A percentile compares a stretch with the other conserved stretches of the same genome.
phyloP scores from a whole-genome alignment of 768 basidiomycete genomes.

The Pholiota conissans region DNA sequence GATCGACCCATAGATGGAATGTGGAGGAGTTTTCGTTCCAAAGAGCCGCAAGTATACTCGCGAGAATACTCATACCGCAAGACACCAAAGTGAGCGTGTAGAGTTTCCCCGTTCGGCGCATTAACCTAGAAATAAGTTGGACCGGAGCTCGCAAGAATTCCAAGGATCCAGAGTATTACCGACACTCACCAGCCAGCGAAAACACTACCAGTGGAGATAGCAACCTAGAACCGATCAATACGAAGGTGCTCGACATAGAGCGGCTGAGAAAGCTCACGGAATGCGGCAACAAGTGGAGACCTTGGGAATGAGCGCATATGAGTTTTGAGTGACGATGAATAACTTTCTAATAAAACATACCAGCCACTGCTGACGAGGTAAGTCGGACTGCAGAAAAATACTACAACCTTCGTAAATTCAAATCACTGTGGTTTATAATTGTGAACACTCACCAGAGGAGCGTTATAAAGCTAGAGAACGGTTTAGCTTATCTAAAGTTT shows the following conservation, averaged over 20 bases:
- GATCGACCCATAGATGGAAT: constrained; percentile 74
- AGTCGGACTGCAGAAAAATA: constrained; percentile 85
- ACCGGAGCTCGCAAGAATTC: constrained; percentile 7
- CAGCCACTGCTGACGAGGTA: constrained; percentile 66
- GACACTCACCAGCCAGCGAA: constrained; percentile 76
- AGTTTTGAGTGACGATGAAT: constrained; percentile 3
- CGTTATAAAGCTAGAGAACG: constrained; percentile 68
- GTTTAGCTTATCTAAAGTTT: constrained; percentile 20
- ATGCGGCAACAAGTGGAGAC: constrained; percentile 87
- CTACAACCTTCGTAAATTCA: constrained; percentile 27
- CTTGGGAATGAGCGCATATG: constrained; percentile 34
- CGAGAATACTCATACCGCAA: constrained; percentile 57
- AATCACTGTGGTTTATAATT: no score
- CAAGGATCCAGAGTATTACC: constrained; percentile 1
- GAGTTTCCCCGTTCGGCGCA: constrained; percentile 85
- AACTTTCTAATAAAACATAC: constrained; percentile 37
- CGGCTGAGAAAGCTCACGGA: constrained; percentile 53
- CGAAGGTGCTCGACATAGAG: constrained; percentile 10
- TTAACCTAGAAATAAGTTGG: constrained; percentile 53
- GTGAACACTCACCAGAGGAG: constrained; percentile 62
- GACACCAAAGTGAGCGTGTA: constrained; percentile 73
- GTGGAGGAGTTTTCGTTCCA: constrained; percentile 67
- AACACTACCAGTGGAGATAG: constrained; percentile 83
- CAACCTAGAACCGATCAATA: constrained; percentile 46
- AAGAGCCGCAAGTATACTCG: constrained; percentile 56